phyloP scores from a whole-genome alignment of 768 basidiomycete species.

The Stropharia rugosoannulata region DNA sequence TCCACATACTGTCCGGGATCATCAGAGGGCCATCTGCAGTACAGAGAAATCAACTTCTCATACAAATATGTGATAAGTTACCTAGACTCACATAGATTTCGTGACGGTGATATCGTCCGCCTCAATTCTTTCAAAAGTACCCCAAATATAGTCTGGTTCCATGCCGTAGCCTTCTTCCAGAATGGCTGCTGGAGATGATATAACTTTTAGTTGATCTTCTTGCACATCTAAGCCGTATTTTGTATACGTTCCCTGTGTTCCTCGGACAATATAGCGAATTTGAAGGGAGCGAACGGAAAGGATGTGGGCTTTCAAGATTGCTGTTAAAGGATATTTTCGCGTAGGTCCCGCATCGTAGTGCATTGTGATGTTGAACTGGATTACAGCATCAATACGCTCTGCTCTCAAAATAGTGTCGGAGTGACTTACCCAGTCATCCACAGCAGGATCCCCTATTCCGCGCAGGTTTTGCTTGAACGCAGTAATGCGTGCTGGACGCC shows the following conservation, averaged over 20 bases:
- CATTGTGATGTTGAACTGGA: slow-evolving; percentile 52
- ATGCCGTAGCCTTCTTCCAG: slow-evolving; percentile 49
- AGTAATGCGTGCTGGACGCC: slow-evolving; percentile 65
- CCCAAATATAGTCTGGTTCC: slow-evolving; percentile 66
- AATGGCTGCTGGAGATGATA: slow-evolving; percentile 45
- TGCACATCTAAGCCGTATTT: slow-evolving; percentile 81
- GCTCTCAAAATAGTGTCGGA: neutral
- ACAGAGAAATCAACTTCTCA: slow-evolving; percentile 10
- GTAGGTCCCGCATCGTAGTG: slow-evolving; percentile 43
- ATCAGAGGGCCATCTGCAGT: slow-evolving; percentile 59
- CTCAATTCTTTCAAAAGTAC: slow-evolving; percentile 55
- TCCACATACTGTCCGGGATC: slow-evolving; percentile 57
- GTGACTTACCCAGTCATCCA: slow-evolving; percentile 60
- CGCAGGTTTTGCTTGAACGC: slow-evolving; percentile 71
- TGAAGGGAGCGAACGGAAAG: slow-evolving; percentile 68
- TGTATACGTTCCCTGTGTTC: slow-evolving; percentile 66
- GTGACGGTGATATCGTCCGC: slow-evolving; percentile 42
- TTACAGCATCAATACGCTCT: neutral
- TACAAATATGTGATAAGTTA: neutral
- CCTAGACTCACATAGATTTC: slow-evolving; percentile 32
- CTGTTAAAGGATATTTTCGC: slow-evolving; percentile 56
- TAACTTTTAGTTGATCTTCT: slow-evolving; percentile 70
- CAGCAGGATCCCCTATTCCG: slow-evolving; percentile 58
- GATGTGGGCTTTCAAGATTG: slow-evolving; percentile 65
- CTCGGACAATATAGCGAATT: slow-evolving; percentile 70